phyloP scores from a whole-genome alignment of 129 eudicot genomes.

The Tagetes patula region DNA sequence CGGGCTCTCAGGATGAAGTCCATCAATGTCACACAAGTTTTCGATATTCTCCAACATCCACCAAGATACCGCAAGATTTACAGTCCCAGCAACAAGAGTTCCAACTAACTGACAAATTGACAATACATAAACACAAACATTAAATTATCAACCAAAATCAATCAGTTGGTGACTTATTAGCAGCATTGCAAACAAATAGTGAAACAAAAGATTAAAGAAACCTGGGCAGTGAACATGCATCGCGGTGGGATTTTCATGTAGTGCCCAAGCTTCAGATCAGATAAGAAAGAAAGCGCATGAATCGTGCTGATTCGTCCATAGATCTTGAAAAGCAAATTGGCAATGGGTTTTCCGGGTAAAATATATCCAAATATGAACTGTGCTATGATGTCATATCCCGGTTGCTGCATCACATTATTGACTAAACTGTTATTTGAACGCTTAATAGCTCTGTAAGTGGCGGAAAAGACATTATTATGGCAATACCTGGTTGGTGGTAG shows the following conservation, averaged over 20 bases:
- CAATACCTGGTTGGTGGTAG: slow-evolving; percentile 88
- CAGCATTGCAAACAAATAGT: no score
- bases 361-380: slow-evolving; percentile 87
- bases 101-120: slow-evolving; percentile 69
- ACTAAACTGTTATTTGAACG: background rate
- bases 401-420: slow-evolving; percentile 66
- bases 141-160: background rate
- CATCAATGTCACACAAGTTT: slow-evolving; percentile 74
- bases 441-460: background rate
- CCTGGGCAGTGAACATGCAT: slow-evolving; percentile 91
- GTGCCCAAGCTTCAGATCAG: slow-evolving; percentile 92
- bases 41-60: slow-evolving; percentile 86
- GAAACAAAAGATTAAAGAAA: background rate
- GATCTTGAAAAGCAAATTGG: slow-evolving; percentile 86
- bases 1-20: slow-evolving; percentile 85
- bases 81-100: slow-evolving; percentile 74
- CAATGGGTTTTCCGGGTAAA: slow-evolving; percentile 89
- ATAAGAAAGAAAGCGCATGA: slow-evolving; percentile 80
- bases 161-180: background rate
- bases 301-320: slow-evolving; percentile 88
- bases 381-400: slow-evolving; percentile 92
- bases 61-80: slow-evolving; percentile 85
- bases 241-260: slow-evolving; percentile 97
- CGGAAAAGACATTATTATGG: background rate
- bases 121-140: background rate